A percentile compares a stretch with the other conserved stretches of the same genome.
Conservation (phyloP, 148 eudicot genomes). For the Talinum fruticosum region DNA sequence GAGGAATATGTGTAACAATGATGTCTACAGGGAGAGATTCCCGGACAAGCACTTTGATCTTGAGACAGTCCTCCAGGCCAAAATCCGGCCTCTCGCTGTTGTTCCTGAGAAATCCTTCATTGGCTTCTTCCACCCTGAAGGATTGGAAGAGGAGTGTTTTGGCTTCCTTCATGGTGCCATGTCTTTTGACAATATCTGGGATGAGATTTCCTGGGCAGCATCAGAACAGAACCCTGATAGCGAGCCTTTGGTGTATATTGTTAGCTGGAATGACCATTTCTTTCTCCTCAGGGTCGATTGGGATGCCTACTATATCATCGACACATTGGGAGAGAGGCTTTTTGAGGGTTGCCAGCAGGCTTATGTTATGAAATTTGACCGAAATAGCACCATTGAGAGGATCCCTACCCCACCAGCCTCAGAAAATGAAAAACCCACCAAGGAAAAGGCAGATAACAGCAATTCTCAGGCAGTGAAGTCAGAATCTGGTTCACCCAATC, state of each 20-base stretch:
- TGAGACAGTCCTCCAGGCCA: conserved; percentile 66
- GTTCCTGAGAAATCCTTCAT: conserved; percentile 64
- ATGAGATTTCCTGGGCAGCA: conserved; percentile 47
- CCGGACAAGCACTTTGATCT: conserved; percentile 90
- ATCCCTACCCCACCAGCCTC: conserved; percentile 23
- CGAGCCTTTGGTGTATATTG: conserved; percentile 53
- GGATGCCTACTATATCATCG: conserved; percentile 76
- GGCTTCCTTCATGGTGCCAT: conserved; percentile 64
- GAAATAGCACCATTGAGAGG: conserved; percentile 40
- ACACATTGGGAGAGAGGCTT: conserved; percentile 86
- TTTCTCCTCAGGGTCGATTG: conserved; percentile 65
- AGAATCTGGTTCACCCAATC: conserved; percentile 15
- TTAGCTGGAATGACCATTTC: conserved; percentile 90
- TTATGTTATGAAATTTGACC: conserved; percentile 57
- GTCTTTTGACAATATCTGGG: conserved; percentile 88
- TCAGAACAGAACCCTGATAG: conserved; percentile 21
- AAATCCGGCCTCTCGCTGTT: conserved; percentile 48
- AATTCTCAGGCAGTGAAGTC: background rate
- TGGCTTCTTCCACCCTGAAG: conserved; percentile 79
- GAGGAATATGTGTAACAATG: conserved; percentile 68
- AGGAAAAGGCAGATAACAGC: background rate
- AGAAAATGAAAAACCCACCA: background rate
- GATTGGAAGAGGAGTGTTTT: conserved; percentile 49
- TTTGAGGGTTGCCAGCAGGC: conserved; percentile 76
- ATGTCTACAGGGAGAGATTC: conserved; percentile 44